Evolutionary conservation across 2,329 filamentous ascomycete genomes (phyloP).

Genomic region (Colletotrichum echinochloae): DNA sequence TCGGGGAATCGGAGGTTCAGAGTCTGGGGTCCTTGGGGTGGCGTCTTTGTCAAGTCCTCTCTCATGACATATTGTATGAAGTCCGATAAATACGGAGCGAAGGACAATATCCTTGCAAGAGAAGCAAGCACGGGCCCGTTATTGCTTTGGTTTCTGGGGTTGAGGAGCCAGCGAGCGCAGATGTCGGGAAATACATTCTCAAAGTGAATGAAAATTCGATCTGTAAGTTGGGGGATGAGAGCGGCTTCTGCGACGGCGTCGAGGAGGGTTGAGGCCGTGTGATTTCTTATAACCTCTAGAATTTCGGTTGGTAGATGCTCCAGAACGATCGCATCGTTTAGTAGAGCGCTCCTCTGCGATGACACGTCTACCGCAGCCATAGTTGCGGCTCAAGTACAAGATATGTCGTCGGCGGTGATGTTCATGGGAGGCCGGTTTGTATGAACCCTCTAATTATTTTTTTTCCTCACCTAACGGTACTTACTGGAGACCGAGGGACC

Average conservation of each 20-base stretch:
- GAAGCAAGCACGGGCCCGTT: slow-evolving; percentile 70
- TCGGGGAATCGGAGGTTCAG: slow-evolving; percentile 36
- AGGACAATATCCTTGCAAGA: slow-evolving; percentile 83
- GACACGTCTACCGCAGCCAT: slow-evolving; percentile 70
- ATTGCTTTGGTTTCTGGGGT: slow-evolving; percentile 53
- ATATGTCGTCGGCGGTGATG: slow-evolving; percentile 39
- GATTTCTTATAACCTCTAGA: slow-evolving; percentile 72
- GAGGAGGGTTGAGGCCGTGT: slow-evolving; percentile 74
- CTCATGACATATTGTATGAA: slow-evolving; percentile 69
- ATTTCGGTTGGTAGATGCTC: slow-evolving; percentile 77
- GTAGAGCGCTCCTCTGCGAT: slow-evolving; percentile 66
- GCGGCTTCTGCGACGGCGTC: slow-evolving; percentile 77
- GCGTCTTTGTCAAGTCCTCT: slow-evolving; percentile 42
- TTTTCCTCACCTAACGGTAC: slow-evolving; percentile 39
- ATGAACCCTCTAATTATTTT: slow-evolving; percentile 46
- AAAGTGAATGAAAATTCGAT: slow-evolving; percentile 80
- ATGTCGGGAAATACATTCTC: slow-evolving; percentile 83
- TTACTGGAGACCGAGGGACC: slow-evolving; percentile 22
- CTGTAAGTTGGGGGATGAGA: slow-evolving; percentile 76
- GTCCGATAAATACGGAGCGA: slow-evolving; percentile 82
- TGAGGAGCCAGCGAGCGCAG: slow-evolving; percentile 80
- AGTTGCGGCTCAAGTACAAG: slow-evolving; percentile 43
- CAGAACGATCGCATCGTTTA: slow-evolving; percentile 65
- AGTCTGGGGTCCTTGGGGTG: slow-evolving; percentile 22
- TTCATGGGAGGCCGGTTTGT: slow-evolving; percentile 32